Base-by-base conservation (phyloP, 2,329 filamentous ascomycete genomes). In the Venturia aucupariae region DNA sequence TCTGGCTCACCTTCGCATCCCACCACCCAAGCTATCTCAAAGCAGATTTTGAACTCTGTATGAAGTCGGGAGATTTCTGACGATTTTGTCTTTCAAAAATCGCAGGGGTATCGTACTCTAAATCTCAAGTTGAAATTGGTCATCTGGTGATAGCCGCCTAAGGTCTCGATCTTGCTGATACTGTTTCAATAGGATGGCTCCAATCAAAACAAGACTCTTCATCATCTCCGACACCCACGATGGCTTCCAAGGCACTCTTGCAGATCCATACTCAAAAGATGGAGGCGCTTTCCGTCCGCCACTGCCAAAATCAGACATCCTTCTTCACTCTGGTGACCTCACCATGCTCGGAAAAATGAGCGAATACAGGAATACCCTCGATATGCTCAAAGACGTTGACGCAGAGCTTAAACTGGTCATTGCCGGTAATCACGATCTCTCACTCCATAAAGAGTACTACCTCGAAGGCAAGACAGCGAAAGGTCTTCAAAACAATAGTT, bases 391-490 rank as follows among this genome's bases (percentile, higher is more conserved):
- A 15, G 68, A 69, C 0, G 78, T 83, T 42, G 73, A 81, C 17
- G 83, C 83, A 1, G 78, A 80, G 10, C 71, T 87, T 5, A 87
- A 86, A 69, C 75, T 87, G 30, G 80, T 87, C 24, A 86, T 87
- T 66, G 80, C 84, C 0, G 85, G 85, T 0, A 87, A 87, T 69
- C 85, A 87, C 72, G 84, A 86, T 69, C 75, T 85, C 54, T 81
- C 79, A 4, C 76, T 87, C 0, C 84, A 87, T 67, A 74, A 76
- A 46, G 71, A 72, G 0, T 83, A 80, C 70, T 83, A 81, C 38
- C 38, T 68, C 57, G 61, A 38, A 54, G 22, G 8, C 42, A 46
- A 61, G 54, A 41, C n/a, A 4, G 66, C 69, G n/a, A 72, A 72
- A 70, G 63, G 66, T 24, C 73, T 74, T 72, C 66, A 72, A 65